phyloP scores from a whole-genome alignment of 2,329 filamentous ascomycete species.

The Exophiala sideris region DNA sequence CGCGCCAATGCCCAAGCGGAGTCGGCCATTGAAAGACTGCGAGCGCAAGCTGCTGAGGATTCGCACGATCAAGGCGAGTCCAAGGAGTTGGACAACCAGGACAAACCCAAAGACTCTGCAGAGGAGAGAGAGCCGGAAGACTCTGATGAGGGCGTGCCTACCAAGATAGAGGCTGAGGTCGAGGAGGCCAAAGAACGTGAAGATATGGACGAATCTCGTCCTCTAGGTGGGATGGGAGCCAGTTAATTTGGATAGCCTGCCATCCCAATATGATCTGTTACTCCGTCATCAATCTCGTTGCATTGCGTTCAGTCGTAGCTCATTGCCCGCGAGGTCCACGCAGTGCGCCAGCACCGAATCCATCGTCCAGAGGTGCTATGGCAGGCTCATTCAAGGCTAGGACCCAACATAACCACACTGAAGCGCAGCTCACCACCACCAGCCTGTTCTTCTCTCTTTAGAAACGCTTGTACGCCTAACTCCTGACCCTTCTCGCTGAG shows the following conservation, averaged over 20 bases:
- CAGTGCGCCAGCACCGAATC: background rate
- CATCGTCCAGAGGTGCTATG: background rate
- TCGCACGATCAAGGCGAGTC: background rate
- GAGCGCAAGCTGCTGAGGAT: background rate
- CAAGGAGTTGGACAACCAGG: background rate
- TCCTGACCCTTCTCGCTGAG: constrained; percentile 71
- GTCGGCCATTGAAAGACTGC: constrained; percentile 3
- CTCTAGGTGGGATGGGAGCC: constrained; percentile 1
- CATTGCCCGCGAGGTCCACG: background rate
- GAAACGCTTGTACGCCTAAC: constrained; percentile 62
- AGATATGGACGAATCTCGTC: background rate
- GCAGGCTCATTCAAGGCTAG: constrained; percentile 50
- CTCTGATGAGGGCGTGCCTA: background rate
- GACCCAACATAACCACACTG: constrained; percentile 59
- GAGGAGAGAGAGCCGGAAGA: background rate
- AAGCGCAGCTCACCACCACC: constrained; percentile 59
- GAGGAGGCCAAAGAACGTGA: background rate
- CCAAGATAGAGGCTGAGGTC: background rate
- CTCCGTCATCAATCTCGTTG: no score
- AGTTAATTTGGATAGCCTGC: background rate
- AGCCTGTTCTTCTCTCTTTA: constrained; percentile 55
- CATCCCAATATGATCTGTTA: no score
- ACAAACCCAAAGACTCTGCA: background rate
- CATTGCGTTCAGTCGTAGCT: no score
- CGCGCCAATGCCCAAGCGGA: constrained; percentile 13